These are phyloP conservation scores for Sanguinoderma infundibulare DNA, from an alignment of 1,284 basidiomycete genomes.

Conservation along the genomic window DNA sequence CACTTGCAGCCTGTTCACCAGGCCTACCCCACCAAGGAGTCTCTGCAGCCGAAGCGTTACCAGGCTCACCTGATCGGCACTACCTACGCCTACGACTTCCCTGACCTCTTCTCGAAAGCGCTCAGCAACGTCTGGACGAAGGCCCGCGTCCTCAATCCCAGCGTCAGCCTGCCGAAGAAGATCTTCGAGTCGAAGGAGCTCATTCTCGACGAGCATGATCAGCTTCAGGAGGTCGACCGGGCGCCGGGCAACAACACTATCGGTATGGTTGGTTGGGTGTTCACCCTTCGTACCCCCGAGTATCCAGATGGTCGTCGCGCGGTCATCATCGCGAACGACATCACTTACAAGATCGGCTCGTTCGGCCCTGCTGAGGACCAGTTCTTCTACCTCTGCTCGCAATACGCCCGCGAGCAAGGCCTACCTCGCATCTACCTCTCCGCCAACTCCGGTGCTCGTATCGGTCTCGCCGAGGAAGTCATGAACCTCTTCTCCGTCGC, in stretches of 20 bases:
- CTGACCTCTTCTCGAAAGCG: slow-evolving; percentile 97
- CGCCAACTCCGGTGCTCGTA: slow-evolving; percentile 97
- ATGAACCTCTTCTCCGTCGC: slow-evolving; percentile 90
- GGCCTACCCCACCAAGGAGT: slow-evolving; percentile 96
- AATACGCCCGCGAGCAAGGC: slow-evolving; percentile 89
- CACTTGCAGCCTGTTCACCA: slow-evolving; percentile 93
- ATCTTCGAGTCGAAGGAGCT: slow-evolving; percentile 88
- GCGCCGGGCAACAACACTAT: slow-evolving; percentile 93
- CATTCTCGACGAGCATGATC: slow-evolving; percentile 92
- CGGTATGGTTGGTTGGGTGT: slow-evolving; percentile 99
- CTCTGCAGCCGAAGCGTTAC: slow-evolving; percentile 98
- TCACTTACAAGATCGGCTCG: slow-evolving; percentile 98
- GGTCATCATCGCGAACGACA: slow-evolving; percentile 97
- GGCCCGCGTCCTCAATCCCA: slow-evolving; percentile 67
- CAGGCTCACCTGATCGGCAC: slow-evolving; percentile 99
- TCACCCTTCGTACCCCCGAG: slow-evolving; percentile 93
- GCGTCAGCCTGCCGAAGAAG: slow-evolving; percentile 76
- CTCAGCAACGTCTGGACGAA: slow-evolving; percentile 92
- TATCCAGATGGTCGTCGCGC: slow-evolving; percentile 88
- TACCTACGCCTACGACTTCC: slow-evolving; percentile 99
- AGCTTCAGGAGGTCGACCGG: slow-evolving; percentile 88
- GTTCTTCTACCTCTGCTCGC: slow-evolving; percentile 95
- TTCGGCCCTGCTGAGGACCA: slow-evolving; percentile 97
- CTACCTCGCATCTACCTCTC: slow-evolving; percentile 97
- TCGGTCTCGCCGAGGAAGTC: slow-evolving; percentile 95